phyloP scores from a whole-genome alignment of 1,139 yeast species.

The Yamadazyma taylorii region DNA sequence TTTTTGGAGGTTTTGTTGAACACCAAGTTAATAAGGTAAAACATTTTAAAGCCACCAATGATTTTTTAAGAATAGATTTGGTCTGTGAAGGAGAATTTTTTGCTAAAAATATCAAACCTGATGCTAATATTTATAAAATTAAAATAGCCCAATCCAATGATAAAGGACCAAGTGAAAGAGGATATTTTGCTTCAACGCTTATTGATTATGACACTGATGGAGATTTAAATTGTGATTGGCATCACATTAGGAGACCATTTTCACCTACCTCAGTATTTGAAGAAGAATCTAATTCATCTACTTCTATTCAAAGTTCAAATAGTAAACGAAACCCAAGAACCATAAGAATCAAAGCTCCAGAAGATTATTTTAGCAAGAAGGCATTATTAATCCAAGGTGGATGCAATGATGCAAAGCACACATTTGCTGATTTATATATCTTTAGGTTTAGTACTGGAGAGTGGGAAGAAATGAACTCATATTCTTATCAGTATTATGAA shows the following conservation, averaged over 20 bases:
- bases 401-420: conserved; percentile 29
- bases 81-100: conserved; percentile 19
- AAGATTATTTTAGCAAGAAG: conserved; percentile 26
- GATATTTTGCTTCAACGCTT: conserved; percentile 39
- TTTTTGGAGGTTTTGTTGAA: conserved; percentile 42
- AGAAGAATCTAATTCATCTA: conserved; percentile 17
- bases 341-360: conserved; percentile 14
- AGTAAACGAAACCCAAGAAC: conserved; percentile 10
- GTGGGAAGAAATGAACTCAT: conserved; percentile 38
- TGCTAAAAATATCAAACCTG: conserved; percentile 10
- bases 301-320: conserved; percentile 21
- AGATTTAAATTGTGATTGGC: conserved; percentile 25
- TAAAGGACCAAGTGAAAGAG: conserved; percentile 41
- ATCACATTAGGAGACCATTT: conserved; percentile 11
- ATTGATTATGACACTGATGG: conserved; percentile 23
- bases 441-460: conserved; percentile 35
- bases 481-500: conserved; percentile 38
- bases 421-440: conserved; percentile 35
- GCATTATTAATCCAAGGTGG: conserved; percentile 46
- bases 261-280: conserved; percentile 15
- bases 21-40: conserved; percentile 19
- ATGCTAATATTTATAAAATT: conserved; percentile 13
- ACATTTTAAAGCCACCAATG: conserved; percentile 34
- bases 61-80: conserved; percentile 38
- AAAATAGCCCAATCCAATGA: conserved; percentile 4